phyloP scores from a whole-genome alignment of 2,329 filamentous ascomycete species.

The Colletotrichum scovillei region DNA sequence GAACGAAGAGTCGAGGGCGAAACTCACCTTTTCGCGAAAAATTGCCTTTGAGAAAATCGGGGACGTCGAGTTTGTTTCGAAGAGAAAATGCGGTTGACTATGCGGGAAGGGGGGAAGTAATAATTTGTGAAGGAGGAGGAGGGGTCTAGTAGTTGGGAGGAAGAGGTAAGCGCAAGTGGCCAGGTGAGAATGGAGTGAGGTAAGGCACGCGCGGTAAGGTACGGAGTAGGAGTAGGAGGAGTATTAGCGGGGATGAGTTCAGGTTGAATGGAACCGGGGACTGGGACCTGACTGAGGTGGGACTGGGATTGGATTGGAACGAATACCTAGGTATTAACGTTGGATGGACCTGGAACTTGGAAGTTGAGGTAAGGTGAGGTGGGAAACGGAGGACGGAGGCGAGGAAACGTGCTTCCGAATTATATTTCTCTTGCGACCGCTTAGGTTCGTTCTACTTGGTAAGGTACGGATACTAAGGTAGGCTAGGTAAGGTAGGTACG shows the following conservation, averaged over 20 bases:
- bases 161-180: neutral
- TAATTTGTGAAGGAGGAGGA: conserved; percentile 34
- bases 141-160: conserved; percentile 23
- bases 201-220: neutral
- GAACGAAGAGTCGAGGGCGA: conserved; percentile 10
- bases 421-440: neutral
- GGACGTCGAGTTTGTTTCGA: conserved; percentile 16
- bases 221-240: neutral
- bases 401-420: conserved; percentile 17
- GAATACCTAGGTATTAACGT: neutral
- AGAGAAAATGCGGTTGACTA: conserved; percentile 25
- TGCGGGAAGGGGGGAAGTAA: conserved; percentile 17
- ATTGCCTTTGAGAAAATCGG: conserved; percentile 15
- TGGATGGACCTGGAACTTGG: no score
- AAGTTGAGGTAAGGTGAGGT: neutral
- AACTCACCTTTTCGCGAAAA: conserved; percentile 35
- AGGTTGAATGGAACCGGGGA: no score
- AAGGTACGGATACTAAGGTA: no score
- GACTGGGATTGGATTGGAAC: neutral
- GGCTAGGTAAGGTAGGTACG: neutral
- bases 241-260: neutral
- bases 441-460: no score
- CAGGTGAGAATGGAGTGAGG: neutral
- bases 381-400: conserved; percentile 1
- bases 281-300: no score